phyloP scores from a whole-genome alignment of 768 basidiomycete genomes.

The Lactarius sanguifluus region DNA sequence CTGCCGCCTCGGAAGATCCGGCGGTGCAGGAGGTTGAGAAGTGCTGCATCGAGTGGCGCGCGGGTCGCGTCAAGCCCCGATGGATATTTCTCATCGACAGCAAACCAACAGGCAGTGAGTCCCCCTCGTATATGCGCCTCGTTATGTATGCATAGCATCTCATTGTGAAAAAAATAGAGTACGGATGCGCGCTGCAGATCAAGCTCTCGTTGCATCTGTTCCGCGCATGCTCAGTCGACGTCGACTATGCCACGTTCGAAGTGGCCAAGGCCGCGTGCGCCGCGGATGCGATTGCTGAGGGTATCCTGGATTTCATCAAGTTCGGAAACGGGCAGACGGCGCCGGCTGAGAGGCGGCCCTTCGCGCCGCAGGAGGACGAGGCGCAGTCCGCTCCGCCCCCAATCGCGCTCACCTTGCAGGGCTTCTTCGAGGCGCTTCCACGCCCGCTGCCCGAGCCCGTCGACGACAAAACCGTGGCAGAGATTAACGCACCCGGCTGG shows the following conservation, averaged over 20 bases:
- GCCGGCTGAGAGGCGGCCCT: constrained; percentile 34
- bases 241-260: constrained; percentile 41
- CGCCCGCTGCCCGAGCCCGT: constrained; percentile 60
- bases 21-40: constrained; percentile 48
- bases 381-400: constrained; percentile 18
- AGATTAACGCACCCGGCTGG: constrained; percentile 57
- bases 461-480: constrained; percentile 44
- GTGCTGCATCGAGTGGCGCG: constrained; percentile 56
- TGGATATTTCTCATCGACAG: constrained; percentile 54
- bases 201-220: constrained; percentile 50
- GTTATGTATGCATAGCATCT: constrained; percentile 30
- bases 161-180: constrained; percentile 33
- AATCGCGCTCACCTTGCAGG: constrained; percentile 43
- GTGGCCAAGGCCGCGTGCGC: constrained; percentile 58
- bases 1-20: constrained; percentile 24
- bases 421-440: constrained; percentile 65
- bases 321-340: constrained; percentile 51
- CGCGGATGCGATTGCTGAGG: constrained; percentile 50
- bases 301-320: constrained; percentile 58
- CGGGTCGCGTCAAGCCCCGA: constrained; percentile 48
- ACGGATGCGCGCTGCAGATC: constrained; percentile 59
- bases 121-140: not conserved
- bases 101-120: constrained; percentile 45
- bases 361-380: constrained; percentile 22
- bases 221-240: constrained; percentile 52